These are phyloP conservation scores for Penicillium bovifimosum DNA, from an alignment of 495 filamentous ascomycete species.

Conservation along the genomic window DNA sequence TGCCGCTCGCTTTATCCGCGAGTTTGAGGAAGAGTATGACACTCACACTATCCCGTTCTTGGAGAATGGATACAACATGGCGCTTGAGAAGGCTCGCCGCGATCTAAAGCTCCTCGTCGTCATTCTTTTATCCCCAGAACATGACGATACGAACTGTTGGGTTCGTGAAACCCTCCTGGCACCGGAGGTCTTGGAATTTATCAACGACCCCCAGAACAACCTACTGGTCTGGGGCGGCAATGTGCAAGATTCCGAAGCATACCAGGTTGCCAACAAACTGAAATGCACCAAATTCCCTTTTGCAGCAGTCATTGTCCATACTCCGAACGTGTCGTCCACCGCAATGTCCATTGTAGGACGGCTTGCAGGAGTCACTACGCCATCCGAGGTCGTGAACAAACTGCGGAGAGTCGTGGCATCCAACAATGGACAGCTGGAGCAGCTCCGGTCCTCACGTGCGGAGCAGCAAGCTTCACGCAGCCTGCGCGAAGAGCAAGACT, in stretches of 20 bases:
- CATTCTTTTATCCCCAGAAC: slow-evolving; percentile 80
- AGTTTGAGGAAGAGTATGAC: slow-evolving; percentile 93
- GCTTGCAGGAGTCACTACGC: slow-evolving; percentile 60
- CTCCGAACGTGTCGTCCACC: slow-evolving; percentile 69
- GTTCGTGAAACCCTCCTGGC: slow-evolving; percentile 74
- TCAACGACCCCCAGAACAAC: slow-evolving; percentile 66
- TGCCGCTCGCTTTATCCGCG: slow-evolving; percentile 77
- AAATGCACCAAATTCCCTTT: slow-evolving; percentile 88
- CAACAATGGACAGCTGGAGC: slow-evolving; percentile 62
- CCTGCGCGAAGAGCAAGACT: slow-evolving; percentile 78
- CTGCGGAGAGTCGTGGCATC: slow-evolving; percentile 64
- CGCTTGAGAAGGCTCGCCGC: slow-evolving; percentile 78
- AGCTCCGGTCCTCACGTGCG: slow-evolving; percentile 60
- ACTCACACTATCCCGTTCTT: slow-evolving; percentile 62
- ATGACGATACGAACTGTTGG: slow-evolving; percentile 86
- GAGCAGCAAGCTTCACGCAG: slow-evolving; percentile 73
- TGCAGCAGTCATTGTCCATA: slow-evolving; percentile 75
- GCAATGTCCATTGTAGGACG: slow-evolving; percentile 83
- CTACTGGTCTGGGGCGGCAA: slow-evolving; percentile 88
- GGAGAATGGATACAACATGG: slow-evolving; percentile 84
- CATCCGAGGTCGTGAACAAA: slow-evolving; percentile 63
- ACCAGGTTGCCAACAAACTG: slow-evolving; percentile 79
- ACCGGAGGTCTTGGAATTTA: slow-evolving; percentile 62
- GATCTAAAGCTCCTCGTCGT: slow-evolving; percentile 89
- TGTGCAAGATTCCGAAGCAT: slow-evolving; percentile 86